Conservation (phyloP, 1,139 yeast genomes). For the Hyphopichia burtonii region DNA sequence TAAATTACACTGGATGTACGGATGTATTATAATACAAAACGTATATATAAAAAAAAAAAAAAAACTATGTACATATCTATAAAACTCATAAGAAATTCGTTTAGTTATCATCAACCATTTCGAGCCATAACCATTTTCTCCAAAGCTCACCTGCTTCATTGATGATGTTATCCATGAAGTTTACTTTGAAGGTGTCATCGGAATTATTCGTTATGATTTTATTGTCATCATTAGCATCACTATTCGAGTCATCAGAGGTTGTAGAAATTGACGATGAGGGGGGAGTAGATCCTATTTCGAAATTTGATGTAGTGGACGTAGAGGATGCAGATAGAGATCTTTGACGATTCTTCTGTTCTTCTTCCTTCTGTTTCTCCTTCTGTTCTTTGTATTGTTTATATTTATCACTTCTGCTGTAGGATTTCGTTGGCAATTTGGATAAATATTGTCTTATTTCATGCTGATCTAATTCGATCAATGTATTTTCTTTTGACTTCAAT, state of each 20-base stretch:
- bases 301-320: neutral
- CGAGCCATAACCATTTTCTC: slow-evolving; percentile 83
- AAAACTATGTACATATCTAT: neutral
- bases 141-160: slow-evolving; percentile 84
- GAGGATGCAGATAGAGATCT: slow-evolving; percentile 3
- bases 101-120: slow-evolving; percentile 51
- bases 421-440: slow-evolving; percentile 51
- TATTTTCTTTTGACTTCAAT: slow-evolving; percentile 74
- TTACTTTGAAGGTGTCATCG: slow-evolving; percentile 33
- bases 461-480: slow-evolving; percentile 82
- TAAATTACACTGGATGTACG: neutral
- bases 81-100: no score
- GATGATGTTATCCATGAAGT: slow-evolving; percentile 69
- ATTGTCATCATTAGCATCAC: slow-evolving; percentile 6
- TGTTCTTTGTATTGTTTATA: slow-evolving; percentile 33
- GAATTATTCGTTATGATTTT: slow-evolving; percentile 37
- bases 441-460: slow-evolving; percentile 83
- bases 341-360: slow-evolving; percentile 11
- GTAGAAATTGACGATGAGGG: slow-evolving; percentile 11
- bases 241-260: slow-evolving; percentile 14
- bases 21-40: neutral
- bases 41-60: neutral
- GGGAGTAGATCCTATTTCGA: slow-evolving; percentile 6
- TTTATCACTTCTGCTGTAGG: slow-evolving; percentile 32
- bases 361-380: slow-evolving; percentile 15